Conservation (phyloP, 768 basidiomycete genomes). For the Lactarius pseudohatsudake region DNA sequence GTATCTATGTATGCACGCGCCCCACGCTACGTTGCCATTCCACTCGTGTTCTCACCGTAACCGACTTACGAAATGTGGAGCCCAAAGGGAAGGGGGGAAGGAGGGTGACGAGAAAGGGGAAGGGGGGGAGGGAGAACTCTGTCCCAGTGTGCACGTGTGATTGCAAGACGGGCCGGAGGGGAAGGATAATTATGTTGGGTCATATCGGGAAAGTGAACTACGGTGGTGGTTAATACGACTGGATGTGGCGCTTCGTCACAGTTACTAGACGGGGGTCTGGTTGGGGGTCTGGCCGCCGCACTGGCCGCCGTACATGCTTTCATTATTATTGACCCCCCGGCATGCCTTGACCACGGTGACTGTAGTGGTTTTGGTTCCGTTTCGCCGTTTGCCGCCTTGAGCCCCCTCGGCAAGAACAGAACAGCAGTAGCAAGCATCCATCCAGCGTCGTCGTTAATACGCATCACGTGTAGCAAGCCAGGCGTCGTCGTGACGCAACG, state of each 20-base stretch:
- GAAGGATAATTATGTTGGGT: neutral
- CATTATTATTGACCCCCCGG: slow-evolving; percentile 16
- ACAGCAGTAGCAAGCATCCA: neutral
- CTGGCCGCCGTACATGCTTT: neutral
- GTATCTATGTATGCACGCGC: neutral
- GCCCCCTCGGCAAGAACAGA: neutral
- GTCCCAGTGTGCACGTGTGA: slow-evolving; percentile 9
- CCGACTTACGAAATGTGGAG: slow-evolving; percentile 1
- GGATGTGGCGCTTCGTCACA: slow-evolving; percentile 22
- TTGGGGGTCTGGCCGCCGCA: slow-evolving; percentile 4
- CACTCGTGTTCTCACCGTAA: neutral
- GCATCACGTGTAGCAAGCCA: slow-evolving; percentile 7
- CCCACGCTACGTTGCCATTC: neutral
- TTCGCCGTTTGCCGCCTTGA: neutral
- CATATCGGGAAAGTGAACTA: slow-evolving; percentile 21
- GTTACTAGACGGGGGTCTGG: slow-evolving; percentile 10
- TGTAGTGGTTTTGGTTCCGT: slow-evolving; percentile 1
- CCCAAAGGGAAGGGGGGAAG: neutral
- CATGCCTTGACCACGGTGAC: slow-evolving; percentile 5
- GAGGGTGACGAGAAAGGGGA: neutral
- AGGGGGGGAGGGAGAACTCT: neutral
- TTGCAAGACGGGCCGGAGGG: slow-evolving; percentile 8
- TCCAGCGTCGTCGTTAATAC: neutral
- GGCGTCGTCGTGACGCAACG: neutral
- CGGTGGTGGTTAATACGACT: slow-evolving; percentile 4